Percentiles rank a stretch among this genome's conserved stretches.
phyloP scores from a whole-genome alignment of 495 filamentous ascomycete species.

The Daldinia decipiens region DNA sequence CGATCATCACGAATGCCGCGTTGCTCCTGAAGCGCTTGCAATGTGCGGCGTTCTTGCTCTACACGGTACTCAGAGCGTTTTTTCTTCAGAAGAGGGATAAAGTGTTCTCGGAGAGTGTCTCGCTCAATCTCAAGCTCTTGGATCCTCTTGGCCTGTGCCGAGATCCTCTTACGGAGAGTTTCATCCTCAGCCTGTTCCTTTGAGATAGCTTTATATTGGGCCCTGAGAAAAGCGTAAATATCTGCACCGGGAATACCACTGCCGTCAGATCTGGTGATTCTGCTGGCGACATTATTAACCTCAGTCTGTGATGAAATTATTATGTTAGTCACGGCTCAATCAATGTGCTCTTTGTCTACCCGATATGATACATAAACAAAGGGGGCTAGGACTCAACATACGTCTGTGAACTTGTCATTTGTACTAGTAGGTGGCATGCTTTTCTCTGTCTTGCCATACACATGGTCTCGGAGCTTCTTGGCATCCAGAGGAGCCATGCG shows the following conservation, averaged over 20 bases:
- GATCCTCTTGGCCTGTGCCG: neutral
- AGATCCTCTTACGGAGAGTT: neutral
- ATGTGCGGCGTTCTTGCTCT: neutral
- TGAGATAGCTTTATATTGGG: neutral
- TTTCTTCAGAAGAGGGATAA: conserved; percentile 13
- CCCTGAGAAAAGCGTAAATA: neutral
- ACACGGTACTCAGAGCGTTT: neutral
- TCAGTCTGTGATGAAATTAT: neutral
- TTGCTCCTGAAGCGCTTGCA: neutral
- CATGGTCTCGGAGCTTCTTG: conserved; percentile 11
- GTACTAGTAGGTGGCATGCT: conserved; percentile 5
- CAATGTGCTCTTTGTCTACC: neutral
- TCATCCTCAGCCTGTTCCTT: neutral
- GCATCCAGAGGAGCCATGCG: conserved; percentile 41
- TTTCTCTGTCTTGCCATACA: conserved; percentile 13
- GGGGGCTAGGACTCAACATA: conserved; percentile 14
- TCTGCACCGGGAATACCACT: neutral
- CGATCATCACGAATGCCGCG: neutral
- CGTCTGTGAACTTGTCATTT: conserved; percentile 17
- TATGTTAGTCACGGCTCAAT: conserved; percentile 14
- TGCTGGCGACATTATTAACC: neutral
- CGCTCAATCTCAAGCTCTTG: neutral
- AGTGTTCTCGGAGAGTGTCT: neutral
- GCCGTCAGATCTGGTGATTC: neutral
- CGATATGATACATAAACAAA: neutral